Conservation (phyloP, 257 asterid species). For the Paraleonurus japonicus region DNA sequence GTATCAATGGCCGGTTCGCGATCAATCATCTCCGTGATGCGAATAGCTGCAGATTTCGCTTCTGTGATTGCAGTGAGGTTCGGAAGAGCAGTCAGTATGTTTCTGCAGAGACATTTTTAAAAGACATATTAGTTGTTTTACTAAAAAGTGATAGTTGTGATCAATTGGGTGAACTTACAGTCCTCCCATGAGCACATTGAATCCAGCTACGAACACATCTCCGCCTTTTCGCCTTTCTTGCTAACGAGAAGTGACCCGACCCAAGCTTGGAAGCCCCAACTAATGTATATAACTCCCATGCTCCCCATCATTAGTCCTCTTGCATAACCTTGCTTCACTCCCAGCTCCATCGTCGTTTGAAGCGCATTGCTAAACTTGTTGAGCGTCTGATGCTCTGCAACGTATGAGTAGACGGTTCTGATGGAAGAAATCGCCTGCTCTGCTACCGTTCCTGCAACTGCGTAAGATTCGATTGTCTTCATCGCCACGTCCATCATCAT, state of each 20-base stretch:
- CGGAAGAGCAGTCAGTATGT: slow-evolving; percentile 72
- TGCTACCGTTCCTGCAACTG: slow-evolving; percentile 68
- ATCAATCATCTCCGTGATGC: slow-evolving; percentile 76
- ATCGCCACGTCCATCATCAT: slow-evolving; percentile 72
- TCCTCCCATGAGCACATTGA: slow-evolving; percentile 89
- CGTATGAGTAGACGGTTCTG: slow-evolving; percentile 64
- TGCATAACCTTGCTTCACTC: slow-evolving; percentile 74
- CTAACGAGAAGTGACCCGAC: slow-evolving; percentile 69
- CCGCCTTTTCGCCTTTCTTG: slow-evolving; percentile 69
- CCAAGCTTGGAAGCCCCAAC: slow-evolving; percentile 91
- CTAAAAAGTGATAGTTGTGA: not conserved
- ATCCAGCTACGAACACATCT: slow-evolving; percentile 75
- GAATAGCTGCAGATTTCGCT: slow-evolving; percentile 66
- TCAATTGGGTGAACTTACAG: slow-evolving; percentile 39
- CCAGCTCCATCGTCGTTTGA: slow-evolving; percentile 63
- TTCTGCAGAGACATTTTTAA: slow-evolving; percentile 35
- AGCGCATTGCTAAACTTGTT: slow-evolving; percentile 64
- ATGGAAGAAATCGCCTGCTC: slow-evolving; percentile 79
- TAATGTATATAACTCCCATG: slow-evolving; percentile 70
- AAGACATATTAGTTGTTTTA: not conserved
- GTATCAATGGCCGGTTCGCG: slow-evolving; percentile 55
- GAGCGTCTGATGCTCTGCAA: slow-evolving; percentile 59
- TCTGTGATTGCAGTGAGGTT: slow-evolving; percentile 79
- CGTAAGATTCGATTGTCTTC: slow-evolving; percentile 63
- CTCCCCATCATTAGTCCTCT: slow-evolving; percentile 83